Percentiles rank a stretch among this genome's conserved stretches.
These are phyloP conservation scores for Rhodamnia argentea DNA, from an alignment of 345 rosid genomes.

Conservation along the genomic window DNA sequence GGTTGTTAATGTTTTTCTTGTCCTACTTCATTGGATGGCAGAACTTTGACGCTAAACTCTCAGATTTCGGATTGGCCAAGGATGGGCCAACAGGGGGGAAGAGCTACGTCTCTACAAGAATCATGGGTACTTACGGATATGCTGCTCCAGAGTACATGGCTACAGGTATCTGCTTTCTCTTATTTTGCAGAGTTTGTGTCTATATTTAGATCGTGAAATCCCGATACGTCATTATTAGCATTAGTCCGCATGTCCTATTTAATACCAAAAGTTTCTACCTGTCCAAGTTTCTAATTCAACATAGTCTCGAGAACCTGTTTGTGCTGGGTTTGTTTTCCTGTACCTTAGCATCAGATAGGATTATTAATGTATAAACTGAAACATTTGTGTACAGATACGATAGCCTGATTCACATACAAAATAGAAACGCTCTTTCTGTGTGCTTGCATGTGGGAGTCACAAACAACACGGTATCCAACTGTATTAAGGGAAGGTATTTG, in stretches of 20 bases:
- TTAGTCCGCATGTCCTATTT: not conserved
- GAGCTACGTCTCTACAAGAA: conserved; percentile 81
- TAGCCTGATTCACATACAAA: not conserved
- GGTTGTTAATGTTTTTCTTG: not conserved
- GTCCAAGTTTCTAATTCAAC: not conserved
- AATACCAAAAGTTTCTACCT: not conserved
- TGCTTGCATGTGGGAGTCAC: not conserved
- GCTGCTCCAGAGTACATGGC: conserved; percentile 81
- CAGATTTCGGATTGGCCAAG: conserved; percentile 92
- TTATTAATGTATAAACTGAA: not conserved
- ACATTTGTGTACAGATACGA: not conserved
- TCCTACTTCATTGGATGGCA: conserved; percentile 7
- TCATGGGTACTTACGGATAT: conserved; percentile 93
- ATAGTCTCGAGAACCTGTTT: not conserved
- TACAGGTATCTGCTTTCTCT: conserved; percentile 30
- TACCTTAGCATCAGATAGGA: not conserved
- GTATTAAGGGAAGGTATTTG: not conserved
- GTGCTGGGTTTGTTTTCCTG: not conserved
- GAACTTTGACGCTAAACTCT: conserved; percentile 73
- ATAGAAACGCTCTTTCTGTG: not conserved
- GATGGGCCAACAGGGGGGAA: conserved; percentile 76
- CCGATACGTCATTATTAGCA: not conserved
- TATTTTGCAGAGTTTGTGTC: not conserved
- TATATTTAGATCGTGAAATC: not conserved
- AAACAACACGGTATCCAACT: not conserved